Evolutionary conservation across 78 protist species (phyloP), one percentile per base, ranked within the genome.

Genomic region (Dictyostelium brefeldianum): DNA sequence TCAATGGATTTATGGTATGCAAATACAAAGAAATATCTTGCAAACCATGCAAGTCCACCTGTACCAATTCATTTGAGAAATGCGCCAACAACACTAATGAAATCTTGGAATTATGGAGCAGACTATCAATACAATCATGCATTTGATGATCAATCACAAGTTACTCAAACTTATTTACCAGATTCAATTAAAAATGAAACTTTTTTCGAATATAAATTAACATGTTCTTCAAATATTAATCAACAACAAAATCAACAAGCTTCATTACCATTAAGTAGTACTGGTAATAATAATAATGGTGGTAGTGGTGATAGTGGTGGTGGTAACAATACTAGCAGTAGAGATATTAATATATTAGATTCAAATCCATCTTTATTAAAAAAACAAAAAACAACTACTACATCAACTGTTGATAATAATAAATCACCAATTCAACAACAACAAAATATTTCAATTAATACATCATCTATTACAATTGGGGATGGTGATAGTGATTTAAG

Each of bases 1-100:
- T 84, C 96, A 2, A 41, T 89, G 22, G 85, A 96, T 67, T 10
- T 15, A 27, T 96, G 93, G 22, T 78, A 57, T 67, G 62, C 25
- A n/a, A 73, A 75, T 2, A 95, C 90, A 3, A 31, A 27, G 22
- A 70, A 83, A 1, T 41, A 10, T 53, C 22, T 94, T 1, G 22
- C 4, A 8, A 27, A 6, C 7, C 17, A 84, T 29, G 81, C 71
- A 10, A 12, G 6, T 25, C 89, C 91, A 27, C 98, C 96, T 10
- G 97, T 97, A 7, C 98, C 98, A 6, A 41, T 95, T 22, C 98
- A 96, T 82, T 46, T 96, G 9, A 53, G 96, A n/a, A 96, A 96
- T 90, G 98, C 98, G 4, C 97, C 97, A 43, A 81, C 96, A 1
- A 51, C 29, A 31, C 31, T 95, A 43, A 79, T 95, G 94, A 78